These are phyloP conservation scores for Mucor velutinosus DNA, from an alignment of 371 early-diverging fungal genomes.

Conservation along the genomic window DNA sequence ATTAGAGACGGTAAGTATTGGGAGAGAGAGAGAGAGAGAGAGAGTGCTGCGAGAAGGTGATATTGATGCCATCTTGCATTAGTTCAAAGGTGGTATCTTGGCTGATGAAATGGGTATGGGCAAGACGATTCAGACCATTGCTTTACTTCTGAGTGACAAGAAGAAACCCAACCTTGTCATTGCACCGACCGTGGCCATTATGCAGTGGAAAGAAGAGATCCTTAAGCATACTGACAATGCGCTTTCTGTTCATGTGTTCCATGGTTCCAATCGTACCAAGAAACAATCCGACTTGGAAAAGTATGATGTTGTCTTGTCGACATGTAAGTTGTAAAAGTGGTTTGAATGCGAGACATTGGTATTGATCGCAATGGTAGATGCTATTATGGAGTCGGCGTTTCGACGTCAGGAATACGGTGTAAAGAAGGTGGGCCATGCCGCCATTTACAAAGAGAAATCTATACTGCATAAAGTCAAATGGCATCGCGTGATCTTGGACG, in stretches of 20 bases:
- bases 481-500: constrained; percentile 91
- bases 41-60: neutral
- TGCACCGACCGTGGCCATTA: constrained; percentile 88
- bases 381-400: constrained; percentile 76
- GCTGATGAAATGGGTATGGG: constrained; percentile 99
- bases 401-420: constrained; percentile 78
- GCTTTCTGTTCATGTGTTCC: constrained; percentile 70
- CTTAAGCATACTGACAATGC: constrained; percentile 66
- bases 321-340: constrained; percentile 54
- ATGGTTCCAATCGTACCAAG: constrained; percentile 69
- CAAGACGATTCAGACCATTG: constrained; percentile 97
- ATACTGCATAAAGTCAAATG: constrained; percentile 77
- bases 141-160: constrained; percentile 71
- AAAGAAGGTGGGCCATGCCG: constrained; percentile 45
- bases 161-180: constrained; percentile 83
- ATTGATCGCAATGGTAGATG: constrained; percentile 39
- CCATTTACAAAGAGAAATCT: constrained; percentile 65
- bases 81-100: constrained; percentile 84
- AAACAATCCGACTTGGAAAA: constrained; percentile 49
- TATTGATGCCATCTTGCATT: neutral
- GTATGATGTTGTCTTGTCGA: constrained; percentile 86
- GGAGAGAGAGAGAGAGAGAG: too few species aligned
- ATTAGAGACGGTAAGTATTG: constrained; percentile 36
- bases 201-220: constrained; percentile 91
- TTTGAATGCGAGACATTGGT: neutral